phyloP scores from a whole-genome alignment of 345 rosid species.

The Gossypium herbaceum region DNA sequence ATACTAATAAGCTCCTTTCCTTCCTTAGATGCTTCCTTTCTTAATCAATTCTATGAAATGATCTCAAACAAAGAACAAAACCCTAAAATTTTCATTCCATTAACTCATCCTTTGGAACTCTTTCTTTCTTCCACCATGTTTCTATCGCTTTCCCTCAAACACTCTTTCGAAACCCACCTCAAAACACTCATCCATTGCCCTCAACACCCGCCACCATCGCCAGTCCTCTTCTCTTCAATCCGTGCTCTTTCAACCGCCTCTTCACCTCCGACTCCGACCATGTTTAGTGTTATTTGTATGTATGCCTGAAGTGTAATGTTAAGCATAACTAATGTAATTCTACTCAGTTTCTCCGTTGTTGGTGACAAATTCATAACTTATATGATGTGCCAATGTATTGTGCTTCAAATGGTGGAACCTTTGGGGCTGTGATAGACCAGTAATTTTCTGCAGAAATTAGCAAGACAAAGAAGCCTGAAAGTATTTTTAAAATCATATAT shows the following conservation, averaged over 20 bases:
- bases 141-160: neutral
- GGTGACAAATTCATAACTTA: too few relatives aligned
- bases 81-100: too few relatives aligned
- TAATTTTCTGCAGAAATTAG: neutral
- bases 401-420: neutral
- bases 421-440: neutral
- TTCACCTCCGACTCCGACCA: slow-evolving; percentile 40
- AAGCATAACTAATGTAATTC: neutral
- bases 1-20: too few relatives aligned
- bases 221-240: slow-evolving; percentile 18
- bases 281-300: neutral
- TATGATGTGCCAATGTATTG: neutral
- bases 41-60: too few relatives aligned
- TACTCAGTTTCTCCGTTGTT: too few relatives aligned
- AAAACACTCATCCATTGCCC: slow-evolving; percentile 15
- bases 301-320: neutral
- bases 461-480: neutral
- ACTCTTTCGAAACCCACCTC: slow-evolving; percentile 33
- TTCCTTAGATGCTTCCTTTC: too few relatives aligned
- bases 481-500: neutral
- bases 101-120: too few relatives aligned
- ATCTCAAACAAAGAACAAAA: too few relatives aligned
- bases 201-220: too few relatives aligned
- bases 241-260: slow-evolving; percentile 45
- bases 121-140: too few relatives aligned